Percentiles rank a stretch among this genome's conserved stretches.
These are phyloP conservation scores for Globisporangium nunn DNA, from an alignment of 352 stramenopile genomes.

Conservation along the genomic window DNA sequence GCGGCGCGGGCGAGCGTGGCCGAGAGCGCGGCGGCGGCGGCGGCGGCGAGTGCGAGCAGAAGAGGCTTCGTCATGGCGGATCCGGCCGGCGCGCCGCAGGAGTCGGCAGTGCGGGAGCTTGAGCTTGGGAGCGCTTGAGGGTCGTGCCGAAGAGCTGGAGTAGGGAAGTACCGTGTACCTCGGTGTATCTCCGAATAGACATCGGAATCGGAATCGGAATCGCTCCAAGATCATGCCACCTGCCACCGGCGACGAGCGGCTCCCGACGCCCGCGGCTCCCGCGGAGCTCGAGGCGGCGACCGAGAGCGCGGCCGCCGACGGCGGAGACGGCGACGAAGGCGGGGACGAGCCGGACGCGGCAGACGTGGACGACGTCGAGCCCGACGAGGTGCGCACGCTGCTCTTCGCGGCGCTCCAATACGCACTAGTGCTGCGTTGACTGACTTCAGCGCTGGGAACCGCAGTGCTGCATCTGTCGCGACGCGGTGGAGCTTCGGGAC, in stretches of 20 bases:
- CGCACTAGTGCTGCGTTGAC: not conserved
- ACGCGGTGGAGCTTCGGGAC: constrained; percentile 39
- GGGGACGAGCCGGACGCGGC: constrained; percentile 15
- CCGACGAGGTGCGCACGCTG: constrained; percentile 22
- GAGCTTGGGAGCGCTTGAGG: too few species aligned
- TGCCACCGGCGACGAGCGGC: not conserved
- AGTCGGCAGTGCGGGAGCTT: too few species aligned
- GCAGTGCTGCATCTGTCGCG: constrained; percentile 81
- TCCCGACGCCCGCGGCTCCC: too few species aligned
- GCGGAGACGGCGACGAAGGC: constrained; percentile 2
- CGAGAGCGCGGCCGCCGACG: constrained; percentile 7
- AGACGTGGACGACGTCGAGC: constrained; percentile 24
- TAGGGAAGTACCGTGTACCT: too few species aligned
- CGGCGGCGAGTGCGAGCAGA: not conserved
- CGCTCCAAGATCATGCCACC: not conserved
- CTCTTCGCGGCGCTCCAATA: not conserved
- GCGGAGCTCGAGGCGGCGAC: constrained; percentile 1
- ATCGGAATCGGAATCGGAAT: too few species aligned
- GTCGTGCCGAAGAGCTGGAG: too few species aligned
- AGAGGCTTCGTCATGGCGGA: not conserved
- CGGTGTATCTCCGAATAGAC: too few species aligned
- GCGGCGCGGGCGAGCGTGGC: constrained; percentile 1
- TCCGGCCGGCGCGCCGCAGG: not conserved
- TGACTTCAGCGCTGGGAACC: too few species aligned
- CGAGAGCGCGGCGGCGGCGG: not conserved